These are phyloP conservation scores for Cryphonectria radicalis DNA, from an alignment of 2,329 filamentous ascomycete species.

Conservation along the genomic window DNA sequence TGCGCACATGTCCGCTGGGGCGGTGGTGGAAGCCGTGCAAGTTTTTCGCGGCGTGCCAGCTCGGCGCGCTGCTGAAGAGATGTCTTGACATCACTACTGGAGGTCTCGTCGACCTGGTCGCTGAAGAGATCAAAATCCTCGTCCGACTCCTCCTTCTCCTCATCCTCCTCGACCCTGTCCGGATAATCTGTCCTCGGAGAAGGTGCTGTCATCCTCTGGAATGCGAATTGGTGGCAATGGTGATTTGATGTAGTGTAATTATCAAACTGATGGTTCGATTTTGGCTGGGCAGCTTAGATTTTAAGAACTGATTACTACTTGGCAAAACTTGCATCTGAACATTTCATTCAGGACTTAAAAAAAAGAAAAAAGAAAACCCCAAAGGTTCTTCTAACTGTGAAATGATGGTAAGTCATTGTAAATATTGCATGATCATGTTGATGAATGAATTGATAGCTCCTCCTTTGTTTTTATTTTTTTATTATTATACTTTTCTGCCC, in stretches of 20 bases:
- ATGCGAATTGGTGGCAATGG: not conserved
- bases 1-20: slow-evolving; percentile 22
- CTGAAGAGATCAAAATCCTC: slow-evolving; percentile 25
- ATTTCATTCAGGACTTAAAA: not conserved
- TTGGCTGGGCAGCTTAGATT: not conserved
- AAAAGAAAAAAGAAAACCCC: too few relatives aligned
- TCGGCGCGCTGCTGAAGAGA: slow-evolving; percentile 21
- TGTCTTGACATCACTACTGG: not conserved
- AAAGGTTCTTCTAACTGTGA: not conserved
- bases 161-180: not conserved
- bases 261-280: too few relatives aligned
- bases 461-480: not conserved
- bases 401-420: not conserved
- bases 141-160: not conserved
- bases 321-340: not conserved
- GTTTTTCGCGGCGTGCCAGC: slow-evolving; percentile 24
- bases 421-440: not conserved
- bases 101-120: slow-evolving; percentile 14
- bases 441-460: not conserved
- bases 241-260: not conserved
- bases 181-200: not conserved
- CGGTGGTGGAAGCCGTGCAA: slow-evolving; percentile 20
- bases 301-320: not conserved
- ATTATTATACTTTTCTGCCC: too few relatives aligned
- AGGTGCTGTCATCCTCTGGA: not conserved